These are phyloP conservation scores for Gastrolobium villosum DNA, from an alignment of 306 rosid species.

Conservation along the genomic window DNA sequence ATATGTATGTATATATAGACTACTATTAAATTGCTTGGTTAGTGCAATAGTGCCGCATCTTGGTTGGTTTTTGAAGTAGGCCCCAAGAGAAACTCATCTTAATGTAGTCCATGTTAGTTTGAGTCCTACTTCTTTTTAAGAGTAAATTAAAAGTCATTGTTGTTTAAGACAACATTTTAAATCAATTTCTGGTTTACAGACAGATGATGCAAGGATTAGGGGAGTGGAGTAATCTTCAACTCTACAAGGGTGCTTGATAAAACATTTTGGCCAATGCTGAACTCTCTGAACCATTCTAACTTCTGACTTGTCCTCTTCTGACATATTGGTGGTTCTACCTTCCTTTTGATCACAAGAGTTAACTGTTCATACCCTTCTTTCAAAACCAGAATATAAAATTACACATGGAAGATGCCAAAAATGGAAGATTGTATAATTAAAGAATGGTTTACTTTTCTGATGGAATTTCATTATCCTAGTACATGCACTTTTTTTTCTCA, in stretches of 20 bases:
- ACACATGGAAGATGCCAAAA: constrained; percentile 38
- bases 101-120: not conserved
- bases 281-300: constrained; percentile 34
- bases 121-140: not conserved
- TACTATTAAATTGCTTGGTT: not conserved
- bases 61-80: not conserved
- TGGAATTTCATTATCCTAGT: constrained; percentile 12
- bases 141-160: not conserved
- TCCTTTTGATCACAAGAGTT: constrained; percentile 37
- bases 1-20: not conserved
- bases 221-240: constrained; percentile 30
- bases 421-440: constrained; percentile 39
- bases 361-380: constrained; percentile 32
- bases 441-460: constrained; percentile 3
- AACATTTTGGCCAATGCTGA: constrained; percentile 24
- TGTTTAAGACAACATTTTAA: not conserved
- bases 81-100: not conserved
- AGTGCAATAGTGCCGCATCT: not conserved
- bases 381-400: constrained; percentile 34
- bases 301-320: constrained; percentile 32
- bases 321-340: constrained; percentile 29
- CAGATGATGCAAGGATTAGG: constrained; percentile 42
- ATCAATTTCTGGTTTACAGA: constrained; percentile 54
- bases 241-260: constrained; percentile 37
- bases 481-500: not conserved